A percentile compares a stretch with the other conserved stretches of the same genome.
phyloP scores from a whole-genome alignment of 2,329 filamentous ascomycete species.

The Penicillium sp. region DNA sequence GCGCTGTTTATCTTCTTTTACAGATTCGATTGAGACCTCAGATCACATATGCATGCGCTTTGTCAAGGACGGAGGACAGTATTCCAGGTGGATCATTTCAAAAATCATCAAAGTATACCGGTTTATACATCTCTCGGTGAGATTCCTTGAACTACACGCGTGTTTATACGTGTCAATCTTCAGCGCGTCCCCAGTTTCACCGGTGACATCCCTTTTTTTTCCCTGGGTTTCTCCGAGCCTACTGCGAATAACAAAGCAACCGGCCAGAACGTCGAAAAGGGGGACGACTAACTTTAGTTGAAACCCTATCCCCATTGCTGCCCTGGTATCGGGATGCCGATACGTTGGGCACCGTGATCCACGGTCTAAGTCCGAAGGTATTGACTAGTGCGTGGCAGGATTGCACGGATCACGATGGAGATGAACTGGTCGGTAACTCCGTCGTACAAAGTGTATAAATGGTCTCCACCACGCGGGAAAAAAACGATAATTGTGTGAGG shows the following conservation, averaged over 20 bases:
- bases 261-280: background rate
- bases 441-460: background rate
- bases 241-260: background rate
- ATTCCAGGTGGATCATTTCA: background rate
- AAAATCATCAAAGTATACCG: background rate
- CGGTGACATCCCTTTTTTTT: background rate
- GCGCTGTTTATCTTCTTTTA: background rate
- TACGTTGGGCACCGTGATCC: conserved; percentile 1
- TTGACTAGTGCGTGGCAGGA: background rate
- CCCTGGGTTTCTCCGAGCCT: conserved; percentile 2
- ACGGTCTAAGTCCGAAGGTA: conserved; percentile 3
- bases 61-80: background rate
- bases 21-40: background rate
- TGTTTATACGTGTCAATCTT: background rate
- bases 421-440: background rate
- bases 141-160: background rate
- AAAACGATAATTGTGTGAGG: conserved; percentile 2
- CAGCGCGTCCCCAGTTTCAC: background rate
- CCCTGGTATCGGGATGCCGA: conserved; percentile 1
- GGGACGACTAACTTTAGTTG: background rate
- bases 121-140: background rate
- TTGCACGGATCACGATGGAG: background rate
- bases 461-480: conserved; percentile 1
- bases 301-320: background rate
- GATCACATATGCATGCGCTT: background rate